Percentiles rank a stretch among this genome's conserved stretches.
These are phyloP conservation scores for Lizanozyma gosingica DNA, from an alignment of 1,139 yeast species.

Conservation along the genomic window DNA sequence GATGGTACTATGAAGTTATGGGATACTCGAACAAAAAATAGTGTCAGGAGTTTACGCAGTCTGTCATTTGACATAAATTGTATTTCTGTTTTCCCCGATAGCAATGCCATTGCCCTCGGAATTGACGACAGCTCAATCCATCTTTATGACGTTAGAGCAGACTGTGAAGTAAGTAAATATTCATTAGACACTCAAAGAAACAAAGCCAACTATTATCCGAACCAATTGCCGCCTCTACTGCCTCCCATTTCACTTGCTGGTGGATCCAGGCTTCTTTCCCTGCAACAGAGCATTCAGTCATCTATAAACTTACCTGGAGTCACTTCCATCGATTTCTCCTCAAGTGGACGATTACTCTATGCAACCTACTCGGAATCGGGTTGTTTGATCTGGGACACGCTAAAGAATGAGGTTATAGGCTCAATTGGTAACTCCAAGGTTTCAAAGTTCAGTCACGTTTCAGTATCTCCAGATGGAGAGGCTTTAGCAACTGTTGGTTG, in stretches of 20 bases:
- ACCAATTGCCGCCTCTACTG: background rate
- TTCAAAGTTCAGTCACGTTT: constrained; percentile 47
- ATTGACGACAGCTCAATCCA: constrained; percentile 74
- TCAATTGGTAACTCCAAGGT: constrained; percentile 21
- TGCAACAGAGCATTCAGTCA: constrained; percentile 8
- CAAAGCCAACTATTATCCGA: background rate
- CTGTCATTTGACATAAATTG: constrained; percentile 47
- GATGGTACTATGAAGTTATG: constrained; percentile 68
- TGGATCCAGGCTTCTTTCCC: constrained; percentile 1
- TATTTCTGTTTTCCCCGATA: constrained; percentile 58
- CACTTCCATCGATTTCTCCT: constrained; percentile 62
- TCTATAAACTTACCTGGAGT: constrained; percentile 55
- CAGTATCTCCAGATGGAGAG: constrained; percentile 65
- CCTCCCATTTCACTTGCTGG: background rate
- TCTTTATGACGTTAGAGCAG: constrained; percentile 69
- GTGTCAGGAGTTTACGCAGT: constrained; percentile 7
- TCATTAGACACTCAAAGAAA: constrained; percentile 20
- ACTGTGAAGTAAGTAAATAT: constrained; percentile 56
- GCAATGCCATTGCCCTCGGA: constrained; percentile 55
- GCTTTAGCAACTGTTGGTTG: constrained; percentile 66
- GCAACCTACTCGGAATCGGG: constrained; percentile 71
- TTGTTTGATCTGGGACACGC: constrained; percentile 71
- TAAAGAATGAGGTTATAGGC: constrained; percentile 60
- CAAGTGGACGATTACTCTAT: constrained; percentile 68
- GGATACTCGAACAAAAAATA: constrained; percentile 51